phyloP scores from a whole-genome alignment of 2,329 filamentous ascomycete genomes.

The Trichoderma sp. region DNA sequence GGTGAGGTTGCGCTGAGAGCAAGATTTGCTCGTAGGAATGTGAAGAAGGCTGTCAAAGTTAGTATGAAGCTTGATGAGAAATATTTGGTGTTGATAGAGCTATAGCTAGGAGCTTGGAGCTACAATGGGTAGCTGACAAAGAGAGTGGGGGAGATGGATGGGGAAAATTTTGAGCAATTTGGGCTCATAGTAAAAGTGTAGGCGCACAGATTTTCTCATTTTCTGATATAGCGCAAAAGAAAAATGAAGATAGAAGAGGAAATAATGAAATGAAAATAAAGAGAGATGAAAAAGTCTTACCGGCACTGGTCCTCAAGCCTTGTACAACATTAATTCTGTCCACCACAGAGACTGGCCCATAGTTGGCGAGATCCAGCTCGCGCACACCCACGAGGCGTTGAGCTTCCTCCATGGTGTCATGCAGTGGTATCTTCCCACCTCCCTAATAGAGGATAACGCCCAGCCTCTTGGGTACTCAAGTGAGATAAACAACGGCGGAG shows the following conservation, averaged over 20 bases:
- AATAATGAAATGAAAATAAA: background rate
- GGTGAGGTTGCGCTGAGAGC: slow-evolving; percentile 55
- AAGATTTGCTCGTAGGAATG: slow-evolving; percentile 78
- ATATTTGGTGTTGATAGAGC: background rate
- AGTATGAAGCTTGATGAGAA: background rate
- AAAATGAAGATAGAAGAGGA: background rate
- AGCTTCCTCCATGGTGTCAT: slow-evolving; percentile 19
- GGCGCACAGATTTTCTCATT: background rate
- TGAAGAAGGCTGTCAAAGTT: slow-evolving; percentile 71
- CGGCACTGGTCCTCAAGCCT: slow-evolving; percentile 60
- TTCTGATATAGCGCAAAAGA: background rate
- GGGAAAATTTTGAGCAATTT: background rate
- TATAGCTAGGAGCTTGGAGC: background rate
- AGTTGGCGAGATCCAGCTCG: slow-evolving; percentile 54
- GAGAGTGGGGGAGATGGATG: background rate
- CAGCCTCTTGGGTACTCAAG: background rate
- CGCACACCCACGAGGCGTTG: slow-evolving; percentile 35
- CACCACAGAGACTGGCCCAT: slow-evolving; percentile 50
- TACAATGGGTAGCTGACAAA: background rate
- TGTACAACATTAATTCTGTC: slow-evolving; percentile 59
- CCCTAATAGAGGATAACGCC: slow-evolving; percentile 14
- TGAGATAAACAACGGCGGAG: background rate
- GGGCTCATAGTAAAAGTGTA: background rate
- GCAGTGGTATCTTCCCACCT: slow-evolving; percentile 3
- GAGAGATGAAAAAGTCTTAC: slow-evolving; percentile 45